phyloP scores from a whole-genome alignment of 257 asterid species.

The Solanum dulcamara region DNA sequence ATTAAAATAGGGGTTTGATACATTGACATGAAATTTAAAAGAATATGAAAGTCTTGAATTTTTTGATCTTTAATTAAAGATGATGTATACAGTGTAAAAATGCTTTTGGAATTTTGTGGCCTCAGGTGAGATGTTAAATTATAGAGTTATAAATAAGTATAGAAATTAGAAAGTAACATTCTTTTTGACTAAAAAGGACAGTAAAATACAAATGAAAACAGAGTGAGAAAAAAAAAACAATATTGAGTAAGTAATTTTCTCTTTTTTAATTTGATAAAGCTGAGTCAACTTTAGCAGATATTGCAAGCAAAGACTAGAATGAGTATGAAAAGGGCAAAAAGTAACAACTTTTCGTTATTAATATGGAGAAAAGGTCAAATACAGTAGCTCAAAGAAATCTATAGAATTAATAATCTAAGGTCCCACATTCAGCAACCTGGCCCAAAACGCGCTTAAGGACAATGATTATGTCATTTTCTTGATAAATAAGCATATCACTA shows the following conservation, averaged over 20 bases:
- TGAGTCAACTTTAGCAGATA: slow-evolving; percentile 6
- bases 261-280: background rate
- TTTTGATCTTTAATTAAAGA: too few species aligned
- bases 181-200: background rate
- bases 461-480: slow-evolving; percentile 20
- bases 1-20: too few species aligned
- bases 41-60: background rate
- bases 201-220: background rate
- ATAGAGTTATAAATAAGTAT: too few species aligned
- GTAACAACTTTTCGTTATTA: background rate
- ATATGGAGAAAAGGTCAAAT: slow-evolving; percentile 25
- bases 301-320: background rate
- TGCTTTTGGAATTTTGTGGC: background rate
- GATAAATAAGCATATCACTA: slow-evolving; percentile 25
- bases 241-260: background rate
- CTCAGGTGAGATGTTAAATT: too few species aligned
- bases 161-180: background rate
- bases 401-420: background rate
- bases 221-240: background rate
- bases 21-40: too few species aligned
- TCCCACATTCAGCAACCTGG: slow-evolving; percentile 26
- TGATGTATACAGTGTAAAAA: background rate
- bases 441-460: slow-evolving; percentile 9
- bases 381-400: slow-evolving; percentile 18
- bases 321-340: background rate